These are phyloP conservation scores for Colletotrichum ledebouriae DNA, from an alignment of 2,329 filamentous ascomycete genomes.

Conservation along the genomic window DNA sequence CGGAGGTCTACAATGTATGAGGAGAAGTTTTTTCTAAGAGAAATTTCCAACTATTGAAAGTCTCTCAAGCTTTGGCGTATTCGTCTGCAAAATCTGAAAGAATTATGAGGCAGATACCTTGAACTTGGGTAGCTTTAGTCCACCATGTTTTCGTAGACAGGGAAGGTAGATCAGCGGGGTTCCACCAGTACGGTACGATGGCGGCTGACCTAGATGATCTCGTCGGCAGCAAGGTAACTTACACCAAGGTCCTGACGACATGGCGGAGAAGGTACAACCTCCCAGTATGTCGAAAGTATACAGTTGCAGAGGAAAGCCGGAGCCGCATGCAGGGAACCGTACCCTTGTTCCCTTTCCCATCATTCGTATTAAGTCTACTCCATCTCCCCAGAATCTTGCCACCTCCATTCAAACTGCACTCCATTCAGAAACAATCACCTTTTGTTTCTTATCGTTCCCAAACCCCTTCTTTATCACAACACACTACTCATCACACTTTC, in stretches of 20 bases:
- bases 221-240: background rate
- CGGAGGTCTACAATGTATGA: no score
- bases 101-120: no score
- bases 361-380: constrained; percentile 1
- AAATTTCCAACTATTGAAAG: no score
- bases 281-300: background rate
- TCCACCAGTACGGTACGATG: constrained; percentile 3
- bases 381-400: background rate
- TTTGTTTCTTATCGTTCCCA: constrained; percentile 3
- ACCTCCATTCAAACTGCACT: constrained; percentile 4
- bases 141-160: no score
- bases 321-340: constrained; percentile 8
- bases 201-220: constrained; percentile 3
- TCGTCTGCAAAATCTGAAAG: no score
- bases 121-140: no score
- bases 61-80: no score
- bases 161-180: constrained; percentile 24
- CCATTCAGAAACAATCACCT: background rate
- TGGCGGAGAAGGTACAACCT: constrained; percentile 13
- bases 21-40: no score
- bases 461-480: background rate
- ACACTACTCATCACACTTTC: background rate
- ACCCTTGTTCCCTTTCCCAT: background rate
- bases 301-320: background rate
- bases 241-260: background rate